Evolutionary conservation across 768 basidiomycete genomes (phyloP).

Genomic region (Lactifluus echinatus): DNA sequence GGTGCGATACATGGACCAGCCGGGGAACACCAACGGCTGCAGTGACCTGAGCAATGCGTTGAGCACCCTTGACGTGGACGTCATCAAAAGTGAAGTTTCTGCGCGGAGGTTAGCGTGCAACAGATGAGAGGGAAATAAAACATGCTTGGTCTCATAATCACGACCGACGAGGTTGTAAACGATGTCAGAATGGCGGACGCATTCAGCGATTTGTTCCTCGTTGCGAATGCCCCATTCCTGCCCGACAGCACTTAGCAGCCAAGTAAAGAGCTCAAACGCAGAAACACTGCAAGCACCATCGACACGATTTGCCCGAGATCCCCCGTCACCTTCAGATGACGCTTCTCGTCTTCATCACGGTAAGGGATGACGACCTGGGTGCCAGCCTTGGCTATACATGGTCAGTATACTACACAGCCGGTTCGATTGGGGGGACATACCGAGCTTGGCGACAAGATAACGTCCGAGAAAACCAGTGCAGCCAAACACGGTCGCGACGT

Average conservation of each 20-base stretch:
- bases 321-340: conserved; percentile 86
- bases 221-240: conserved; percentile 96
- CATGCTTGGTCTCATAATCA: conserved; percentile 92
- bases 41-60: conserved; percentile 77
- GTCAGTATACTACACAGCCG: no score
- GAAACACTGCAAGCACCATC: conserved; percentile 47
- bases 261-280: neutral
- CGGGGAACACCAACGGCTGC: conserved; percentile 70
- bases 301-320: conserved; percentile 95
- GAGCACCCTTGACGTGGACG: conserved; percentile 77
- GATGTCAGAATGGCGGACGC: conserved; percentile 87
- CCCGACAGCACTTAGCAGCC: neutral
- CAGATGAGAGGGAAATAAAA: neutral
- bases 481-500: conserved; percentile 94
- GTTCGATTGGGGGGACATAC: conserved; percentile 34
- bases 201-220: conserved; percentile 87
- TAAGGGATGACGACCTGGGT: conserved; percentile 94
- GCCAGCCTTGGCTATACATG: conserved; percentile 70
- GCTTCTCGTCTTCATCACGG: conserved; percentile 88
- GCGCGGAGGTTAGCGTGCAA: neutral
- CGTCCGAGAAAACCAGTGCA: conserved; percentile 92
- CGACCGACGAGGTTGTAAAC: conserved; percentile 95
- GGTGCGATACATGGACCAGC: conserved; percentile 89
- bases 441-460: conserved; percentile 90
- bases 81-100: conserved; percentile 85